Evolutionary conservation across 2,329 filamentous ascomycete species (phyloP), one percentile per base, ranked within the genome.

Genomic region (Arthroderma uncinatum): DNA sequence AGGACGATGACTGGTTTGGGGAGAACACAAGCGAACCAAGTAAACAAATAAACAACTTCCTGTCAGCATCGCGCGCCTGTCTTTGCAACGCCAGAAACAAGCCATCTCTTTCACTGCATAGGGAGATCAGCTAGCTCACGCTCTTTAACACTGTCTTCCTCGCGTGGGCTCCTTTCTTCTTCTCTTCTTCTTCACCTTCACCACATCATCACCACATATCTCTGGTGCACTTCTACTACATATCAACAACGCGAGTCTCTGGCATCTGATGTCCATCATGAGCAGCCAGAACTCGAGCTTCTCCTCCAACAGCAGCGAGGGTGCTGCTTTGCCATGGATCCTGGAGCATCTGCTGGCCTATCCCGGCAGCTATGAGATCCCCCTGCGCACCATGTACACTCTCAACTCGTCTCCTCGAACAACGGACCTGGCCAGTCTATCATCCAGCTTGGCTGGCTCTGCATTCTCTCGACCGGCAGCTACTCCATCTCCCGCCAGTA

Each of bases 331-430:
- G 66, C 69, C 73, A 59, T 76, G 78, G 76, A 80, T 83, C 59
- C 73, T 82, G 53, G 80, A 82, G 58, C 80, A 82, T 66, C 75
- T 83, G 58, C 70, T 84, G 55, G 77, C 79, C 58, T 82, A 84
- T 65, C 81, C 82, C 7, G 78, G 76, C 64, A 79, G 76, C 63
- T 85, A 85, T 65, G 83, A 85, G 64, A 81, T 85, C 33, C 83
- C 83, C 19, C 74, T 86, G 28, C 79, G 82, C 58, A 84, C 81
- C 61, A 85, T 85, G 80, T 85, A 85, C 72, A 78, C 79, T 25
- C 75, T 86, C 67, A 86, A 86, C 66, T 82, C 79, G 60, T 77
- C 79, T 16, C 76, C 81, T 16, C 76, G 70, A 52, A 33, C 25
- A 6, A 67, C 70, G 50, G 70, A 71, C 57, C 67, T 69, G 28